phyloP scores from a whole-genome alignment of 1,284 basidiomycete genomes.

The Tremellales sp. region DNA sequence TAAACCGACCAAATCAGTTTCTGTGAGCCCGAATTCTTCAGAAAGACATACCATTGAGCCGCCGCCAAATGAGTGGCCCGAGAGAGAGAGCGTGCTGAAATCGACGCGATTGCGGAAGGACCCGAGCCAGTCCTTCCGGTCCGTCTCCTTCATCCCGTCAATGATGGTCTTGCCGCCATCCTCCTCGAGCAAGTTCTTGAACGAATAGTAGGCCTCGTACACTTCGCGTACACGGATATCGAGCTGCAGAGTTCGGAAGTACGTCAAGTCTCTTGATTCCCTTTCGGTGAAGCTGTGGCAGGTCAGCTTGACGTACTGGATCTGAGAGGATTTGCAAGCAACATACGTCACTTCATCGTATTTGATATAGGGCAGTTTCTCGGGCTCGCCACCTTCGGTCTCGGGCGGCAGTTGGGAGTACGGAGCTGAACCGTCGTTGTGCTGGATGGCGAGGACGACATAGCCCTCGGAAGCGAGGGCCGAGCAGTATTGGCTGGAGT shows the following conservation, averaged over 20 bases:
- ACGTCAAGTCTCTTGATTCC: slow-evolving; percentile 36
- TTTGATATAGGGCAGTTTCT: slow-evolving; percentile 51
- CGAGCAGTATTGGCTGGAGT: slow-evolving; percentile 61
- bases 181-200: slow-evolving; percentile 26
- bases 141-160: slow-evolving; percentile 6
- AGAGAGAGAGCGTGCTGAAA: slow-evolving; percentile 54
- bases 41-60: slow-evolving; percentile 59
- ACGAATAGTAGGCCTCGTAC: slow-evolving; percentile 54
- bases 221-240: slow-evolving; percentile 63
- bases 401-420: slow-evolving; percentile 44
- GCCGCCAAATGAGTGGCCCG: slow-evolving; percentile 74
- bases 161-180: slow-evolving; percentile 1
- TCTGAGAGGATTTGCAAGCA: neutral
- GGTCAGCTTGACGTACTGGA: neutral
- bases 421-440: slow-evolving; percentile 68
- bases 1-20: slow-evolving; percentile 1
- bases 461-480: slow-evolving; percentile 67
- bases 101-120: slow-evolving; percentile 51
- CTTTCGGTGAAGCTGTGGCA: slow-evolving; percentile 21
- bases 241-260: slow-evolving; percentile 62
- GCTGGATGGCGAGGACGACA: slow-evolving; percentile 71
- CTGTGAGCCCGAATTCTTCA: neutral
- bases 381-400: slow-evolving; percentile 10
- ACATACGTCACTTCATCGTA: slow-evolving; percentile 56
- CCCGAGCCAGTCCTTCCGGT: slow-evolving; percentile 39